Evolutionary conservation across 257 asterid species (phyloP).

Genomic region (Fraxinus excelsior): DNA sequence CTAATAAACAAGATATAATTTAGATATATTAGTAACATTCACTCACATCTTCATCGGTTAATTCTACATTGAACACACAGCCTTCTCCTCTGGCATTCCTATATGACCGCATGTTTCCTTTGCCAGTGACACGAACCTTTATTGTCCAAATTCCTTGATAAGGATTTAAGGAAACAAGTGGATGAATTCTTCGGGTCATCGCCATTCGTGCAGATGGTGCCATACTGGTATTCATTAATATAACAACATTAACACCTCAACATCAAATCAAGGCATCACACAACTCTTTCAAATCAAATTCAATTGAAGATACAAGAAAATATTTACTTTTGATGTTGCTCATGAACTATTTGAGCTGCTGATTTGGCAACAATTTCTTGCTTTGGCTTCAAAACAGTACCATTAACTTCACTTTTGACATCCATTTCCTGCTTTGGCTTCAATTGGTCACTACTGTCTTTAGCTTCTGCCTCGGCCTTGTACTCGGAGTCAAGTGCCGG

Average conservation of each 20-base stretch:
- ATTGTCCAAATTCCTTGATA: constrained; percentile 95
- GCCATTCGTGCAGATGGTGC: constrained; percentile 86
- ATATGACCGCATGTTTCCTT: constrained; percentile 75
- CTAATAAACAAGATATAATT: neutral
- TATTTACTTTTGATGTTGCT: constrained; percentile 77
- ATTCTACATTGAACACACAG: constrained; percentile 92
- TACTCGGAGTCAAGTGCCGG: constrained; percentile 77
- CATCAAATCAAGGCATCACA: neutral
- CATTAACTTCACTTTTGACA: constrained; percentile 28
- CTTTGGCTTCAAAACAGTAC: constrained; percentile 60
- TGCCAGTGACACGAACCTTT: constrained; percentile 76
- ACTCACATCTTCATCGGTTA: constrained; percentile 95
- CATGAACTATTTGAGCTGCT: constrained; percentile 80
- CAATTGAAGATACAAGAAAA: neutral
- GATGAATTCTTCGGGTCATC: constrained; percentile 79
- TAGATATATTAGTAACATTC: neutral
- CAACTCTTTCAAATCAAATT: too few relatives aligned
- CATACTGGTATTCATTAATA: constrained; percentile 46
- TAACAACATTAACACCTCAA: neutral
- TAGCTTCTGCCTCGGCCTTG: constrained; percentile 38
- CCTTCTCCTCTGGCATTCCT: constrained; percentile 93
- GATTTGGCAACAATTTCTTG: constrained; percentile 69
- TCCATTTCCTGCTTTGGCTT: constrained; percentile 40
- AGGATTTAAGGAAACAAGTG: constrained; percentile 88
- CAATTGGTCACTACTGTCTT: constrained; percentile 33